Percentiles rank a stretch among this genome's conserved stretches.
These are phyloP conservation scores for Panaeolus papilionaceus DNA, from an alignment of 768 basidiomycete genomes.

Conservation along the genomic window DNA sequence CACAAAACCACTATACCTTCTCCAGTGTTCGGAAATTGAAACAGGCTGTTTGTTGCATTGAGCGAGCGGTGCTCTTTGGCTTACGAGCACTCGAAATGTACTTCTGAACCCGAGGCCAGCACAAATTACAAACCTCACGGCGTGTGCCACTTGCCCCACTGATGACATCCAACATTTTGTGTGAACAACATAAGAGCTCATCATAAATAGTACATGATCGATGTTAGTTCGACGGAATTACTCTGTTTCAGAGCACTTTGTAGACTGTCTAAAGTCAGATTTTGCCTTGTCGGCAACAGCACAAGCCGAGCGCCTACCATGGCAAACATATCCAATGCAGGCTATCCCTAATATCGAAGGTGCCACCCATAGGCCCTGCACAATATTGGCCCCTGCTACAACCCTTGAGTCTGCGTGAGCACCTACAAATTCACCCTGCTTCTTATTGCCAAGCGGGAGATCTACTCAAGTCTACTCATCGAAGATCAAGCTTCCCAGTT, in stretches of 20 bases:
- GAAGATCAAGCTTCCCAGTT: neutral
- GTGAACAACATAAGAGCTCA: neutral
- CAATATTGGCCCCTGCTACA: neutral
- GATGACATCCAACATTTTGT: neutral
- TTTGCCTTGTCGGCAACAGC: neutral
- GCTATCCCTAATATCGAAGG: neutral
- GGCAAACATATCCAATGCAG: neutral
- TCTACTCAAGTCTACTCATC: neutral
- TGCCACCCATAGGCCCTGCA: conserved; percentile 3
- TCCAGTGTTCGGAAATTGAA: conserved; percentile 4
- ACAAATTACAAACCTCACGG: neutral
- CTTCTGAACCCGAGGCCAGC: neutral
- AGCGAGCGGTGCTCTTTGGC: neutral
- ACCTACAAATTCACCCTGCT: conserved; percentile 6
- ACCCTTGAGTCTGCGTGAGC: neutral
- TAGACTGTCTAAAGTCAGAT: neutral
- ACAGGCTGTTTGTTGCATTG: neutral
- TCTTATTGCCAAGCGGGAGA: neutral
- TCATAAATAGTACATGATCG: no score
- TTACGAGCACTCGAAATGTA: neutral
- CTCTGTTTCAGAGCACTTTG: neutral
- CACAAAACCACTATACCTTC: neutral
- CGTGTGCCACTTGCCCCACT: neutral
- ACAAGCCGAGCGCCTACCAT: conserved; percentile 8
- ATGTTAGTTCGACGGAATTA: neutral